These are phyloP conservation scores for Porpolomopsis calyptriformis DNA, from an alignment of 768 basidiomycete genomes.

Conservation along the genomic window DNA sequence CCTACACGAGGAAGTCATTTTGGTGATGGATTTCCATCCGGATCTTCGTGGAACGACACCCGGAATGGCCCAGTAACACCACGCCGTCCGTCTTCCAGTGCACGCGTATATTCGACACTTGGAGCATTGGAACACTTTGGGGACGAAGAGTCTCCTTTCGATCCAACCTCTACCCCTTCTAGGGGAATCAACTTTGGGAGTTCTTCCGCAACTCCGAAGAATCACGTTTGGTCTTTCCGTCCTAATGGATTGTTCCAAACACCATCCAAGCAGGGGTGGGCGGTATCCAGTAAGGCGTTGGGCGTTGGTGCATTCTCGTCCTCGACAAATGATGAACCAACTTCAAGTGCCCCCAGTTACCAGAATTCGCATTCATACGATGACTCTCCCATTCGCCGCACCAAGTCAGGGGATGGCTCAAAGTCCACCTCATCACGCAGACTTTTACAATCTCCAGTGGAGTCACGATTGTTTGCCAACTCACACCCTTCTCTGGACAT, in stretches of 20 bases:
- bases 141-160: slow-evolving; percentile 52
- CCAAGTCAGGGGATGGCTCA: slow-evolving; percentile 22
- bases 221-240: slow-evolving; percentile 34
- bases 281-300: slow-evolving; percentile 18
- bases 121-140: slow-evolving; percentile 24
- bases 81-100: slow-evolving; percentile 27
- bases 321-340: slow-evolving; percentile 22
- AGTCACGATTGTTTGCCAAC: no score
- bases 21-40: slow-evolving; percentile 22
- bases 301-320: slow-evolving; percentile 22
- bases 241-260: slow-evolving; percentile 41
- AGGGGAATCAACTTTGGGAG: slow-evolving; percentile 55
- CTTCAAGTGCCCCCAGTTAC: slow-evolving; percentile 16
- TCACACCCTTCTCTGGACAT: not conserved
- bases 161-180: slow-evolving; percentile 75
- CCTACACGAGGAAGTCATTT: slow-evolving; percentile 32
- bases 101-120: slow-evolving; percentile 32
- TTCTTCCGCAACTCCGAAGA: slow-evolving; percentile 57
- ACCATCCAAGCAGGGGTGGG: slow-evolving; percentile 32
- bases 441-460: not conserved
- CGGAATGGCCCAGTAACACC: slow-evolving; percentile 48
- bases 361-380: slow-evolving; percentile 26
- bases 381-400: slow-evolving; percentile 46
- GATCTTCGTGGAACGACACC: slow-evolving; percentile 37
- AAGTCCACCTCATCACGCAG: slow-evolving; percentile 10